A percentile compares a stretch with the other conserved stretches of the same genome.
phyloP scores from a whole-genome alignment of 306 rosid species.

The Arachis hypogaea region DNA sequence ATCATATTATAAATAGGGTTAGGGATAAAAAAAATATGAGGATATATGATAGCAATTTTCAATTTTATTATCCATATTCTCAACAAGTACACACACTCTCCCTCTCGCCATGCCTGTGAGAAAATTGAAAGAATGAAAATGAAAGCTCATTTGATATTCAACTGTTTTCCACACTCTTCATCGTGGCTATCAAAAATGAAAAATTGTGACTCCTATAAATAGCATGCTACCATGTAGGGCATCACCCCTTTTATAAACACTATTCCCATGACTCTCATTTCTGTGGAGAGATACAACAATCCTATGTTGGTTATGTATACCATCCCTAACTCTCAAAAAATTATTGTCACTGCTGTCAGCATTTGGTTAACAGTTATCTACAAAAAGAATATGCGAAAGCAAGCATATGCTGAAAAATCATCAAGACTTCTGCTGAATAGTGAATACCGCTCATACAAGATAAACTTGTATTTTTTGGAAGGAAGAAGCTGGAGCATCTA shows the following conservation, averaged over 20 bases:
- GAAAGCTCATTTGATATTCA: background rate
- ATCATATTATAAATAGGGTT: too few relatives aligned
- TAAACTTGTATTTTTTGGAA: constrained; percentile 4
- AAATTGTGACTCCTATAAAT: background rate
- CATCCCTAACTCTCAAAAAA: constrained; percentile 20
- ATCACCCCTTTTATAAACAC: constrained; percentile 5
- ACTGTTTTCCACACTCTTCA: background rate
- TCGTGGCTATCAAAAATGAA: constrained; percentile 6
- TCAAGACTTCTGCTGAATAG: constrained; percentile 24
- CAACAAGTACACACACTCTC: too few relatives aligned
- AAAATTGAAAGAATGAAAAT: background rate
- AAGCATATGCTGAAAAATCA: constrained; percentile 17
- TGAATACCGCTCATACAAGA: constrained; percentile 18
- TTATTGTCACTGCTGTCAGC: constrained; percentile 22
- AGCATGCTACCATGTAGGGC: background rate
- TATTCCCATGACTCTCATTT: constrained; percentile 7
- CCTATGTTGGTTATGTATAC: constrained; percentile 17
- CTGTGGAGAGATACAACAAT: constrained; percentile 36
- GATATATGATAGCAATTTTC: too few relatives aligned
- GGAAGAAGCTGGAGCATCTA: constrained; percentile 49
- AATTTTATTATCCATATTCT: too few relatives aligned
- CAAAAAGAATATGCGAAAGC: constrained; percentile 38
- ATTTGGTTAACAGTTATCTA: constrained; percentile 40
- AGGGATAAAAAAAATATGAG: too few relatives aligned
- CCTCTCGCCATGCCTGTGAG: background rate